Evolutionary conservation across 1,284 basidiomycete genomes (phyloP), one percentile per base, ranked within the genome.

Genomic region (Tilletia setariae): DNA sequence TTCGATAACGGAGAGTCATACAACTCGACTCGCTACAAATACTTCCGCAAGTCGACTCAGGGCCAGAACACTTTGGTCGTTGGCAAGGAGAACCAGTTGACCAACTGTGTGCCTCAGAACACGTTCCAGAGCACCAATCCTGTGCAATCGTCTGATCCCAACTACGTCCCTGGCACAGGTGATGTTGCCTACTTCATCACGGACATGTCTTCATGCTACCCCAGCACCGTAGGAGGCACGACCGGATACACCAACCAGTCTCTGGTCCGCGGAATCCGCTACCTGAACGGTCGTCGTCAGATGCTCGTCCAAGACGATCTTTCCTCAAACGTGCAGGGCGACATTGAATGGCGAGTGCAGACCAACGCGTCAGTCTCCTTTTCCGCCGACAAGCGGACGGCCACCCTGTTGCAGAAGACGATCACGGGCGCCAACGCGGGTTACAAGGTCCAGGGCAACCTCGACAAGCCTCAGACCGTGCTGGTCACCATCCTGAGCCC

Each of bases 31-130:
- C 76, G 76, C 28, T 81, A 78, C 78, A 74, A 72, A 30, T 82
- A 82, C 76, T 99, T 96, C 87, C 89, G 94, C 82, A 98, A 95
- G 87, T 88, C 89, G 83, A 97, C 94, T 1, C 91, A 94, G 83
- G 95, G 95, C 15, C 96, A 99, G 86, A 99, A 98, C 86, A 94
- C 93, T 1, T 87, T 99, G 72, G 78, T 94, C 66, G 87, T 97
- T 76, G 88, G 88, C 83, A 84, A 86, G 73, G 80, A 84, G 62
- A 98, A 98, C 85, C 94, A 98, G 85, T 86, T 89, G 70, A 89
- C 95, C 62, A 82, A 82, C 42, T 90, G 90, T 69, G 65, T 69
- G 15, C 93, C 94, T 0, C 86, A 85, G 23, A 85, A 86, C 43
- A 84, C 83, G 61, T 87, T 87, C 77, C 89, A 85, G 35, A 81